Conservation (phyloP, 139 green algal species). For the Chlamydomonas asymmetrica region DNA sequence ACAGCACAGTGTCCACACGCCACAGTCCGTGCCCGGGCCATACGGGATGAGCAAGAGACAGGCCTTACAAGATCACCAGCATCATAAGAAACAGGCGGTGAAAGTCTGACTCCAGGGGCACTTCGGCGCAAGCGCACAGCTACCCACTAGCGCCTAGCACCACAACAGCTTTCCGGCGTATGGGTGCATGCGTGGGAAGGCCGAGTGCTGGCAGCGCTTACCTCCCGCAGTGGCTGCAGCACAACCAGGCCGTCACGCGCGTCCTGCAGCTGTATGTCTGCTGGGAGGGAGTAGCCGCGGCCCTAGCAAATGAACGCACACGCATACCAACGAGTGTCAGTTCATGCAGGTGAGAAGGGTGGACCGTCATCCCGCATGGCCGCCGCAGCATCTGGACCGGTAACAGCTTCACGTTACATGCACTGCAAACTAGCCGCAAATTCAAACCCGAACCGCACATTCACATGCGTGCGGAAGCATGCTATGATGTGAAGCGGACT, state of each 20-base stretch:
- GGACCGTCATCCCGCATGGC: no score
- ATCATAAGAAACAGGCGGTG: not conserved
- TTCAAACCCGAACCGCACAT: no score
- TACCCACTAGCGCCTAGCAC: not conserved
- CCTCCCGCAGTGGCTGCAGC: slow-evolving; percentile 35
- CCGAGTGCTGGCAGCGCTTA: not conserved
- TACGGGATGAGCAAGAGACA: not conserved
- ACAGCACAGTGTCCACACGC: no score
- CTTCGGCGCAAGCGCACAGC: not conserved
- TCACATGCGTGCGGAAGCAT: no score
- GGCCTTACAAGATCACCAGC: not conserved
- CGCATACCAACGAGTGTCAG: not conserved
- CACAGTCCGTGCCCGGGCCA: no score
- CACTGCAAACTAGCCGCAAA: no score
- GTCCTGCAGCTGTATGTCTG: slow-evolving; percentile 61
- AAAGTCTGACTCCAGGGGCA: not conserved
- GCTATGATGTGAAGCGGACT: no score
- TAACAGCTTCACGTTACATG: no score
- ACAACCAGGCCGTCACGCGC: slow-evolving; percentile 13
- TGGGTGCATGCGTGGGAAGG: not conserved
- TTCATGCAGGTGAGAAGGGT: not conserved
- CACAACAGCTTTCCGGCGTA: not conserved
- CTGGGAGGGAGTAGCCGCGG: slow-evolving; percentile 65
- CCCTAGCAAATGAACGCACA: slow-evolving; percentile 31
- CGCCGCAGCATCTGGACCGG: no score